These are phyloP conservation scores for Radiomyces spectabilis DNA, from an alignment of 192 early-diverging fungal genomes.

Conservation along the genomic window DNA sequence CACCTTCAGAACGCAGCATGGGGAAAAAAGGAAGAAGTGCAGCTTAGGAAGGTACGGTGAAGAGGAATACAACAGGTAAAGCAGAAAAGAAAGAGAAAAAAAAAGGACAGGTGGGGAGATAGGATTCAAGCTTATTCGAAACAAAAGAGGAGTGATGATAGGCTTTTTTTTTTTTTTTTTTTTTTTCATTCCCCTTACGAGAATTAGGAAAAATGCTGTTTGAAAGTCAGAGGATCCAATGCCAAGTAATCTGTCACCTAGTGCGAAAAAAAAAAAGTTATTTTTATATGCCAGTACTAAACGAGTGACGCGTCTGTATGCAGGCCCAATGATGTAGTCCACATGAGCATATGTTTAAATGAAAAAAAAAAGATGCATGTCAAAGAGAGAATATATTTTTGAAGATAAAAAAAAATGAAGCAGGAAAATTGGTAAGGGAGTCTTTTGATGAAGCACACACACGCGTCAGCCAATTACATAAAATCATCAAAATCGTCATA, in stretches of 20 bases:
- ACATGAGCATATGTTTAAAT: not conserved
- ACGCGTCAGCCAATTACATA: constrained; percentile 13
- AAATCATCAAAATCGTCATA: constrained; percentile 33
- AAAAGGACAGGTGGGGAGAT: not conserved
- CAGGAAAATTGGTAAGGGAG: not conserved
- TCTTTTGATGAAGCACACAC: not conserved
- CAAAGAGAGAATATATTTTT: not conserved
- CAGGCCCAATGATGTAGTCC: not conserved
- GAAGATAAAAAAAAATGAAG: not conserved
- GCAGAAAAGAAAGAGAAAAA: not conserved
- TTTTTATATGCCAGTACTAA: not conserved
- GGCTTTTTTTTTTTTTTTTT: not conserved
- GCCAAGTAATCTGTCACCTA: no score
- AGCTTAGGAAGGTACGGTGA: no score
- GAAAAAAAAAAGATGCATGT: not conserved
- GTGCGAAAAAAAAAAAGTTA: not conserved
- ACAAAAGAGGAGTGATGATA: not conserved
- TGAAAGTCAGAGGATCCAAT: no score
- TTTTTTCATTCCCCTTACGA: not conserved
- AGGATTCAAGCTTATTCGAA: not conserved
- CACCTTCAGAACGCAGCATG: no score
- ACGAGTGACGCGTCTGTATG: not conserved
- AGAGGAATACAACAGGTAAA: no score
- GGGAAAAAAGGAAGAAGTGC: no score
- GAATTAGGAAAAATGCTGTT: not conserved